phyloP scores from a whole-genome alignment of 768 basidiomycete genomes.

The Boletales sp. region DNA sequence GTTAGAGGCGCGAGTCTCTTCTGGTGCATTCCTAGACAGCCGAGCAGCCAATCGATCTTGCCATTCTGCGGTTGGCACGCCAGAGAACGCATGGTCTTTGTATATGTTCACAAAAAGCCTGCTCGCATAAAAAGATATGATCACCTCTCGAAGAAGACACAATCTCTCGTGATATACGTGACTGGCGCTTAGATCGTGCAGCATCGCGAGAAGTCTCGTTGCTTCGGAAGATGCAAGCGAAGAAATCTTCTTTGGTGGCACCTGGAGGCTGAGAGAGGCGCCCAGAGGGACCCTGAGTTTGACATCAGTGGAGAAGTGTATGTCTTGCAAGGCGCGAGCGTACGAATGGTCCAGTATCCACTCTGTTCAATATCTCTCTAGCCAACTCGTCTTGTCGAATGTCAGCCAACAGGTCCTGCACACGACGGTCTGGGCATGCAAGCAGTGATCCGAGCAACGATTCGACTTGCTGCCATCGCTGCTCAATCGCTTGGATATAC shows the following conservation, averaged over 20 bases:
- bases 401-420: constrained; percentile 59
- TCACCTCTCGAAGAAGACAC: constrained; percentile 68
- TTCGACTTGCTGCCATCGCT: constrained; percentile 89
- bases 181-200: constrained; percentile 65
- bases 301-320: constrained; percentile 3
- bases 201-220: constrained; percentile 52
- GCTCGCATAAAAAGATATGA: neutral
- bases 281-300: constrained; percentile 64
- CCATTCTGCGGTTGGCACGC: constrained; percentile 72
- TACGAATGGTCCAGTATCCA: constrained; percentile 80
- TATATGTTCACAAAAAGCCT: constrained; percentile 4
- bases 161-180: constrained; percentile 73
- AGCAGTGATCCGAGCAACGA: constrained; percentile 82
- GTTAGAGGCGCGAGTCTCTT: constrained; percentile 6
- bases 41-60: constrained; percentile 66
- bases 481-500: constrained; percentile 91
- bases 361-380: constrained; percentile 68
- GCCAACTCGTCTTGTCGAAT: constrained; percentile 72
- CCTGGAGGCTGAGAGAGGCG: constrained; percentile 55
- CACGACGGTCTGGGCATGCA: constrained; percentile 63
- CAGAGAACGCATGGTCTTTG: constrained; percentile 55
- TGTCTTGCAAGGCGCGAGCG: constrained; percentile 18
- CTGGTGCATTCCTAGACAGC: constrained; percentile 35
- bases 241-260: constrained; percentile 74
- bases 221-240: constrained; percentile 66